phyloP scores from a whole-genome alignment of 495 filamentous ascomycete species.

The Daldinia concentrica region DNA sequence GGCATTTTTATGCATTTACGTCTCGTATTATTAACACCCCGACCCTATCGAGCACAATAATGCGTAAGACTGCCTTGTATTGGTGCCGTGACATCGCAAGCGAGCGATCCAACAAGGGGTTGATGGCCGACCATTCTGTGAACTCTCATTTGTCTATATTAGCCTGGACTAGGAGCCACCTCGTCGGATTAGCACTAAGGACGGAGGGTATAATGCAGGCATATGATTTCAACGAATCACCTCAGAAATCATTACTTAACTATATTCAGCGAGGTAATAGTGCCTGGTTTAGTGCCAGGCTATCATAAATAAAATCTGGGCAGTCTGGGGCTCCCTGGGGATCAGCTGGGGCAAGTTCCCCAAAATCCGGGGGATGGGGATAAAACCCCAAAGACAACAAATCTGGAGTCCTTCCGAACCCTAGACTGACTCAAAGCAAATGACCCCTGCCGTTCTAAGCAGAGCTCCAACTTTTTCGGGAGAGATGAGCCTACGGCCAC shows the following conservation, averaged over 20 bases:
- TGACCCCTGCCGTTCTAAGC: slow-evolving; percentile 18
- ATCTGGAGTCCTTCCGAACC: slow-evolving; percentile 3
- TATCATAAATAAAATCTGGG: slow-evolving; percentile 17
- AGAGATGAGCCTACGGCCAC: slow-evolving; percentile 8
- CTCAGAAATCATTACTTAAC: slow-evolving; percentile 11
- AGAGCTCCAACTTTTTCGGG: slow-evolving; percentile 32
- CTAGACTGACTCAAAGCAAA: slow-evolving; percentile 4
- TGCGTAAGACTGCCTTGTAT: slow-evolving; percentile 15
- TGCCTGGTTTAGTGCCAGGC: slow-evolving; percentile 17
- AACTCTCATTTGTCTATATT: slow-evolving; percentile 26
- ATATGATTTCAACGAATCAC: slow-evolving; percentile 26
- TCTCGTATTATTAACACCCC: slow-evolving; percentile 26
- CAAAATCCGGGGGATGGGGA: slow-evolving; percentile 40
- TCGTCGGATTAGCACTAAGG: slow-evolving; percentile 22
- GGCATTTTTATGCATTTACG: slow-evolving; percentile 31
- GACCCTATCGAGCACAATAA: slow-evolving; percentile 20
- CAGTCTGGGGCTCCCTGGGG: slow-evolving; percentile 24
- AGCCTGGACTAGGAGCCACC: slow-evolving; percentile 23
- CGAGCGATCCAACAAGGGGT: slow-evolving; percentile 32
- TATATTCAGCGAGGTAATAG: slow-evolving; percentile 23
- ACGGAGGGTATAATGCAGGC: slow-evolving; percentile 23
- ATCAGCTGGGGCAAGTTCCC: slow-evolving; percentile 24
- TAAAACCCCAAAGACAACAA: slow-evolving; percentile 22
- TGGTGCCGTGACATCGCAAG: slow-evolving; percentile 29
- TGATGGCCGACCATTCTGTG: slow-evolving; percentile 15